Conservation (phyloP, 176 grass and related monocot genomes). For the Musa troglodytarum region DNA sequence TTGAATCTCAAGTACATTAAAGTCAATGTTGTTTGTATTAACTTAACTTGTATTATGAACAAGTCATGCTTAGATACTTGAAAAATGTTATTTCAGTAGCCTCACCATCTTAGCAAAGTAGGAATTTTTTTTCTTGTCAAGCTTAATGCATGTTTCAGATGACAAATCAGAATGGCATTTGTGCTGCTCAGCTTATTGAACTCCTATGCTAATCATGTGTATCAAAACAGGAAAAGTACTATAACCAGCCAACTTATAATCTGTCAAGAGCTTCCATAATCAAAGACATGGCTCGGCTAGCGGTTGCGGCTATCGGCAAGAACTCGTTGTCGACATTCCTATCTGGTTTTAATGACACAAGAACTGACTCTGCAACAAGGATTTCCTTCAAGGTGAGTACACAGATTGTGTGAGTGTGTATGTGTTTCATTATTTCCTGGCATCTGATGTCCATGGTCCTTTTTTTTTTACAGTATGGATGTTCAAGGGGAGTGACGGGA, state of each 20-base stretch:
- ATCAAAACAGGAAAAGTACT: constrained; percentile 62
- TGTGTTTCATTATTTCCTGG: not conserved
- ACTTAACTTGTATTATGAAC: too few species aligned
- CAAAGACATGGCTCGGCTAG: constrained; percentile 38
- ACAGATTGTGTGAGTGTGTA: too few species aligned
- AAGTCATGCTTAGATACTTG: too few species aligned
- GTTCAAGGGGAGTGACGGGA: constrained; percentile 73
- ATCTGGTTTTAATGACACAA: constrained; percentile 58
- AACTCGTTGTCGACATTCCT: constrained; percentile 30
- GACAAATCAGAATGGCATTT: not conserved
- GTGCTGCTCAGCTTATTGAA: not conserved
- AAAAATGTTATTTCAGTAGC: too few species aligned
- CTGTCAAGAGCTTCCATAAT: constrained; percentile 42
- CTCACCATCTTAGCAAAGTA: too few species aligned
- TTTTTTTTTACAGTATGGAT: constrained; percentile 46
- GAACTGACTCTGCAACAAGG: constrained; percentile 42
- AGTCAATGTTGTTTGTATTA: too few species aligned
- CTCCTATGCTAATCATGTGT: not conserved
- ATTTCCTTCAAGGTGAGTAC: constrained; percentile 81
- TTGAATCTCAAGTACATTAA: too few species aligned
- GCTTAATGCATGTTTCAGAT: not conserved
- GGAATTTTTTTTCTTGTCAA: too few species aligned
- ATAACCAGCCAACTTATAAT: constrained; percentile 59
- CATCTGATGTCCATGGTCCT: not conserved
- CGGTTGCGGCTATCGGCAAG: constrained; percentile 31